phyloP scores from a whole-genome alignment of 2,329 filamentous ascomycete species.

The Torrubiella hemipterigena region DNA sequence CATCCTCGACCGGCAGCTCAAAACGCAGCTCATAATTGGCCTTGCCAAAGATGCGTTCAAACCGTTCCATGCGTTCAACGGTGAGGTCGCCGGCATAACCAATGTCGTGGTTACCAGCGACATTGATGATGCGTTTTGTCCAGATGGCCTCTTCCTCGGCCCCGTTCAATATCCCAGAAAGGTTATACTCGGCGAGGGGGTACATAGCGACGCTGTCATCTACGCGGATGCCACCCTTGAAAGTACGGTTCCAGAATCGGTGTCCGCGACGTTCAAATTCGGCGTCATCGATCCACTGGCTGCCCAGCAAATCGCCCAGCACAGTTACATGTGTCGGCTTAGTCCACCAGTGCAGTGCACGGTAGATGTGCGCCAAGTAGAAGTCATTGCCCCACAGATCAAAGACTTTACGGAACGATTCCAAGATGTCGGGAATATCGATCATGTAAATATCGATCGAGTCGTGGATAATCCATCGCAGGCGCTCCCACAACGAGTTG shows the following conservation, averaged over 20 bases:
- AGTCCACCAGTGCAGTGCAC: slow-evolving; percentile 72
- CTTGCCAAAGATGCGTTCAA: slow-evolving; percentile 75
- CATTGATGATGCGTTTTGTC: slow-evolving; percentile 71
- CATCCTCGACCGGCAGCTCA: slow-evolving; percentile 37
- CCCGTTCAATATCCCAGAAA: slow-evolving; percentile 36
- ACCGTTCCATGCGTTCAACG: slow-evolving; percentile 60
- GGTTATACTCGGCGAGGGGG: slow-evolving; percentile 35
- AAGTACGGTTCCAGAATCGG: slow-evolving; percentile 73
- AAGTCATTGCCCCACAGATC: slow-evolving; percentile 91
- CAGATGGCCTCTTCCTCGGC: slow-evolving; percentile 41
- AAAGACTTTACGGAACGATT: slow-evolving; percentile 63
- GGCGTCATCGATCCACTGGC: slow-evolving; percentile 81
- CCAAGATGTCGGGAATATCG: slow-evolving; percentile 56
- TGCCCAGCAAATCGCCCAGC: slow-evolving; percentile 82
- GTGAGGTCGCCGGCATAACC: slow-evolving; percentile 91
- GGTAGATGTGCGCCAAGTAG: slow-evolving; percentile 88
- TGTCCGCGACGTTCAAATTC: slow-evolving; percentile 67
- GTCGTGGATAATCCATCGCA: slow-evolving; percentile 44
- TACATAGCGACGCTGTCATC: slow-evolving; percentile 39
- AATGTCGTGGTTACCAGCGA: slow-evolving; percentile 92
- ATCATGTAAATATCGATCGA: slow-evolving; percentile 48
- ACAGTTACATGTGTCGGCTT: slow-evolving; percentile 78
- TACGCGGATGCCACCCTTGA: slow-evolving; percentile 55
- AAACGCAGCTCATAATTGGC: slow-evolving; percentile 84
- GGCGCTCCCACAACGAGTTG: slow-evolving; percentile 35